These are phyloP conservation scores for Euphorbia corollata DNA, from an alignment of 441 rosid species.

Conservation along the genomic window DNA sequence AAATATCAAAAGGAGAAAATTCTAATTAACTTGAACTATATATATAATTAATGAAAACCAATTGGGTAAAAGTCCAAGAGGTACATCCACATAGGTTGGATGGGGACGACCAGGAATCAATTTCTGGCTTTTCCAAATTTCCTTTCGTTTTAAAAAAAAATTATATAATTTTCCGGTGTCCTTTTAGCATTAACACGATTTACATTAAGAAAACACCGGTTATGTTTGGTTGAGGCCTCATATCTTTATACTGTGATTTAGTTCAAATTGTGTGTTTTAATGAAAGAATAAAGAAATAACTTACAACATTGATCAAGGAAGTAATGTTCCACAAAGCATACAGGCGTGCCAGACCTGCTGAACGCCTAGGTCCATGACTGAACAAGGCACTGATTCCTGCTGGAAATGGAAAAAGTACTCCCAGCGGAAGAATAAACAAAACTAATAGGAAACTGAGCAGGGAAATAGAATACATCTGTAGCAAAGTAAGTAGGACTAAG, in stretches of 20 bases:
- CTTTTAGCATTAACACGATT: background rate
- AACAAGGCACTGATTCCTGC: slow-evolving; percentile 86
- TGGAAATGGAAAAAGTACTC: slow-evolving; percentile 72
- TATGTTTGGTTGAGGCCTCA: background rate
- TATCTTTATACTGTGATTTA: background rate
- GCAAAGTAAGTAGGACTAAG: slow-evolving; percentile 73
- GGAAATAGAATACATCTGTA: slow-evolving; percentile 81
- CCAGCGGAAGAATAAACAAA: slow-evolving; percentile 63
- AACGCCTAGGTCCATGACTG: slow-evolving; percentile 80
- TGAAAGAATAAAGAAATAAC: slow-evolving; percentile 22
- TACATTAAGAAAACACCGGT: background rate
- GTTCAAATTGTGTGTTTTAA: background rate
- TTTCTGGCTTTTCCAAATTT: no score
- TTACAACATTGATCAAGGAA: slow-evolving; percentile 76
- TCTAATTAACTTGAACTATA: no score
- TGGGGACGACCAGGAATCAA: no score
- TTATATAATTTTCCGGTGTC: no score
- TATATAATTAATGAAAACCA: no score
- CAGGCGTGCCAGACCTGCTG: slow-evolving; percentile 70
- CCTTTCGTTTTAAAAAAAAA: no score
- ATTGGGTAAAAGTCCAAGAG: no score
- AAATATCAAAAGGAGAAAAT: no score
- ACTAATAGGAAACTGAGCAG: slow-evolving; percentile 54
- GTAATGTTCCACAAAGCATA: slow-evolving; percentile 82
- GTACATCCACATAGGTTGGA: no score